phyloP scores from a whole-genome alignment of 257 asterid genomes.

The Rhazya stricta region DNA sequence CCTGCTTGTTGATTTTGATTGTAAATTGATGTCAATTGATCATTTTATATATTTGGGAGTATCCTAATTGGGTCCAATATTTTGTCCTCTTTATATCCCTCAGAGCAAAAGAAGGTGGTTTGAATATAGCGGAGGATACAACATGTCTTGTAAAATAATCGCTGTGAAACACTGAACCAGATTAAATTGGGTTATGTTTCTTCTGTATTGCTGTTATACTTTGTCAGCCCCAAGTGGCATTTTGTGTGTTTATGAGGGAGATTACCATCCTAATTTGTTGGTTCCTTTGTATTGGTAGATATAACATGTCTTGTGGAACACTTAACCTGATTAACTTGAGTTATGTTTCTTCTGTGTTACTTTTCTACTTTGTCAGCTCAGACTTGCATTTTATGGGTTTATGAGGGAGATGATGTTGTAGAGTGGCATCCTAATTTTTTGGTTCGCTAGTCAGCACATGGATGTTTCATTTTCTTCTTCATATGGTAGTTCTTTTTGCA shows the following conservation, averaged over 20 bases:
- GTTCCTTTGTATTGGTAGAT: background rate
- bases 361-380: background rate
- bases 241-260: too few relatives aligned
- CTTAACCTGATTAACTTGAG: background rate
- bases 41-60: background rate
- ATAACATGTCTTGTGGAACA: background rate
- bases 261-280: background rate
- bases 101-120: background rate
- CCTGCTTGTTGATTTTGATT: background rate
- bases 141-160: background rate
- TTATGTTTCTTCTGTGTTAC: background rate
- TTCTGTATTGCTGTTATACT: background rate
- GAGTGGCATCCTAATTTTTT: background rate
- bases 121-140: background rate
- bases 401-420: background rate
- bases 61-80: background rate
- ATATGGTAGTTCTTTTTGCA: background rate
- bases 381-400: background rate
- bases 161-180: background rate
- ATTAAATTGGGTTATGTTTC: background rate
- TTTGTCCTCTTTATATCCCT: background rate
- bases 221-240: too few relatives aligned
- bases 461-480: background rate
- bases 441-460: background rate
- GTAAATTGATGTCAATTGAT: background rate